phyloP scores from a whole-genome alignment of 495 filamentous ascomycete genomes.

The Trichoderma virens region DNA sequence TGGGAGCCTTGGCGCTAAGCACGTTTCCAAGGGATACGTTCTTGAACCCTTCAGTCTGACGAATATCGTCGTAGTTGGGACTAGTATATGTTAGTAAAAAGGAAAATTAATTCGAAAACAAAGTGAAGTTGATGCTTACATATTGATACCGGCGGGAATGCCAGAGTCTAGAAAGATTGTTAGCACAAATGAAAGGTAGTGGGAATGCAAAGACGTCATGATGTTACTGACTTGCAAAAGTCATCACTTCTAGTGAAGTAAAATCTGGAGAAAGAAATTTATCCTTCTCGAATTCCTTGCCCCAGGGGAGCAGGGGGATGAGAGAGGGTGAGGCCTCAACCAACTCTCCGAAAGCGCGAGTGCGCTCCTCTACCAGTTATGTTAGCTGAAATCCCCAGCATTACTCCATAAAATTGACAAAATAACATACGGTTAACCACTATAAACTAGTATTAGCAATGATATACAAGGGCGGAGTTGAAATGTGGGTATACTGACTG shows the following conservation, averaged over 20 bases:
- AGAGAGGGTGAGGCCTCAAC: slow-evolving; percentile 72
- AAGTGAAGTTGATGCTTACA: slow-evolving; percentile 26
- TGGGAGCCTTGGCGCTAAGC: slow-evolving; percentile 76
- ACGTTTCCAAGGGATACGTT: slow-evolving; percentile 93
- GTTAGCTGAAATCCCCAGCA: slow-evolving; percentile 11
- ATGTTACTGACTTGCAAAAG: slow-evolving; percentile 24
- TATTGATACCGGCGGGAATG: slow-evolving; percentile 70
- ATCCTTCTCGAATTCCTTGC: slow-evolving; percentile 85
- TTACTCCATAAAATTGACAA: slow-evolving; percentile 6
- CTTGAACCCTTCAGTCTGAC: slow-evolving; percentile 94
- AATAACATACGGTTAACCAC: slow-evolving; percentile 45
- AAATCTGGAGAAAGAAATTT: slow-evolving; percentile 92
- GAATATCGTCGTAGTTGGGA: slow-evolving; percentile 91
- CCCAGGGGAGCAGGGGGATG: slow-evolving; percentile 87
- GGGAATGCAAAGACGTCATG: neutral
- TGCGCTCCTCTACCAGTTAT: slow-evolving; percentile 57
- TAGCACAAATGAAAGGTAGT: slow-evolving; percentile 11
- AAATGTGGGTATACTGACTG: neutral
- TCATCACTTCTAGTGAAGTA: slow-evolving; percentile 69
- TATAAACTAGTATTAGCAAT: neutral
- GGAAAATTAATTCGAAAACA: neutral
- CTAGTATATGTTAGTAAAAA: slow-evolving; percentile 41
- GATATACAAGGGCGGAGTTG: neutral
- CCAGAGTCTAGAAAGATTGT: slow-evolving; percentile 62
- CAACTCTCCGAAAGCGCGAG: slow-evolving; percentile 77